phyloP scores from a whole-genome alignment of 345 rosid genomes.

The Hibiscus tridactylites region DNA sequence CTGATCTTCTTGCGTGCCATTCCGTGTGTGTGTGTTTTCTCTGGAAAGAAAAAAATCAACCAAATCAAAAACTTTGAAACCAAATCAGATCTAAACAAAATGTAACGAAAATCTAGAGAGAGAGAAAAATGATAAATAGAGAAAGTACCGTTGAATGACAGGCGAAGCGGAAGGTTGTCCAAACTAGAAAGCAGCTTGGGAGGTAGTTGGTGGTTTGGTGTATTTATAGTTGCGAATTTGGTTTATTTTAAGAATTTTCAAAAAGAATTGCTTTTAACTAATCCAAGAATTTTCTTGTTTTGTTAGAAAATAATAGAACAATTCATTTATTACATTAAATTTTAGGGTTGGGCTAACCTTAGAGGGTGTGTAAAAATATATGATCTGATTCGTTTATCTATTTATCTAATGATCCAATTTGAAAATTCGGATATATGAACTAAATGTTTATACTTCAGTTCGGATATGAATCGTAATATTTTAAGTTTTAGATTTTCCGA shows the following conservation, averaged over 20 bases:
- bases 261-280: background rate
- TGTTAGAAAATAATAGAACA: background rate
- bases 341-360: too few relatives aligned
- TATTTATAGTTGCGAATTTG: background rate
- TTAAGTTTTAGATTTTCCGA: too few relatives aligned
- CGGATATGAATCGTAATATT: too few relatives aligned
- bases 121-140: background rate
- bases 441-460: too few relatives aligned
- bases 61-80: constrained; percentile 3
- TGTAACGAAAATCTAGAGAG: background rate
- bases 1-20: constrained; percentile 99
- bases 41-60: background rate
- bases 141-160: constrained; percentile 1
- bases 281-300: background rate
- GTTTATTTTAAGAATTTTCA: background rate
- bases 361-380: too few relatives aligned
- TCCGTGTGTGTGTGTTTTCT: background rate
- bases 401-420: too few relatives aligned
- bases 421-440: too few relatives aligned
- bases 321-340: too few relatives aligned
- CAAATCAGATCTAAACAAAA: constrained; percentile 15
- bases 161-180: background rate
- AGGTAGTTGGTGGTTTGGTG: background rate
- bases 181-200: background rate
- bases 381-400: too few relatives aligned